Evolutionary conservation across 2,329 filamentous ascomycete genomes (phyloP).

Genomic region (Nigrospora osmanthi): DNA sequence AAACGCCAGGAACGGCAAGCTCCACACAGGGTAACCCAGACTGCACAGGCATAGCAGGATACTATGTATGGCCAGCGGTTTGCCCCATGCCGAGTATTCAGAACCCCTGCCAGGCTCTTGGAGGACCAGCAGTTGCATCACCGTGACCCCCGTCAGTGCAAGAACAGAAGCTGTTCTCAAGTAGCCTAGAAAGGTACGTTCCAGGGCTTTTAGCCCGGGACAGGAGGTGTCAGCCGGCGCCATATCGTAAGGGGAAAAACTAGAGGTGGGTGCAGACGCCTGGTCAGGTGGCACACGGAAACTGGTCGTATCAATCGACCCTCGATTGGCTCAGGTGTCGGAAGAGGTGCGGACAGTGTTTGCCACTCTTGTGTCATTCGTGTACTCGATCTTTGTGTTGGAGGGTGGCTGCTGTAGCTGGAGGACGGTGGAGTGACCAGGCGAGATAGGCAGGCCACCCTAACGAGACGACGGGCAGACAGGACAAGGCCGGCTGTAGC

Average conservation of each 20-base stretch:
- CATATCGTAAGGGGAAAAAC: conserved; percentile 2
- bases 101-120: conserved; percentile 31
- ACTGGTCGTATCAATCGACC: background rate
- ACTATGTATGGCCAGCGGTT: conserved; percentile 48
- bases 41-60: conserved; percentile 30
- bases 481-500: background rate
- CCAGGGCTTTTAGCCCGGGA: conserved; percentile 50
- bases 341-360: background rate
- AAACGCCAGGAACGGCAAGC: conserved; percentile 21
- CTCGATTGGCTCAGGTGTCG: background rate
- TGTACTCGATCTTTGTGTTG: background rate
- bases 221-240: conserved; percentile 5
- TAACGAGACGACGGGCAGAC: no score
- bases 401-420: background rate
- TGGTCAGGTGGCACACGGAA: conserved; percentile 1
- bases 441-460: background rate
- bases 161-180: conserved; percentile 63
- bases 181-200: conserved; percentile 68
- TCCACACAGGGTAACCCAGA: conserved; percentile 24
- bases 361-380: background rate
- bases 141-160: conserved; percentile 56
- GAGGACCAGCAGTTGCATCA: conserved; percentile 60
- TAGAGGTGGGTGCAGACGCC: conserved; percentile 1
- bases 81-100: conserved; percentile 53
- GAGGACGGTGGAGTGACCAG: background rate